Conservation (phyloP, 2,329 filamentous ascomycete species). For the Xylariaceae sp. region DNA sequence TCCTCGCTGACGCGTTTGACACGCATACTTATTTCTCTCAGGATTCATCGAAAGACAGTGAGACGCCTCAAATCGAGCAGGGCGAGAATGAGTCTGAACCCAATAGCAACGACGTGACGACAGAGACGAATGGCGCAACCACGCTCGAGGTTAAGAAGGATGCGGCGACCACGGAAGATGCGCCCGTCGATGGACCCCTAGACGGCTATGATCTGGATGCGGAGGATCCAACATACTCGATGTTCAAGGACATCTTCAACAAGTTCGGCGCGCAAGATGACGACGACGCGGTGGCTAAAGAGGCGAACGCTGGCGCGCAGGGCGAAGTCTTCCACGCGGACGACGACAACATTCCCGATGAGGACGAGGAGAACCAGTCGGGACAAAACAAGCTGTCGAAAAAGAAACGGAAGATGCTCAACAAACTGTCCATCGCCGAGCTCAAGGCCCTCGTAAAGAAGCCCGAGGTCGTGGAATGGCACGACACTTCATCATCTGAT, state of each 20-base stretch:
- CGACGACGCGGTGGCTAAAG: conserved; percentile 59
- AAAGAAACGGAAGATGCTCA: conserved; percentile 87
- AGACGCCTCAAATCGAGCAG: conserved; percentile 33
- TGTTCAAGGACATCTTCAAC: conserved; percentile 77
- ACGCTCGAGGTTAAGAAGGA: conserved; percentile 43
- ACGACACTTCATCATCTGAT: conserved; percentile 86
- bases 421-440: conserved; percentile 89
- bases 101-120: conserved; percentile 23
- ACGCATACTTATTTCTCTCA: conserved; percentile 12
- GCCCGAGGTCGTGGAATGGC: conserved; percentile 96
- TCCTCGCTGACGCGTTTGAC: neutral
- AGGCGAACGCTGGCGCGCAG: conserved; percentile 66
- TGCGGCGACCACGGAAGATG: conserved; percentile 32
- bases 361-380: conserved; percentile 63
- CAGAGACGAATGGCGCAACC: conserved; percentile 25
- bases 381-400: conserved; percentile 73
- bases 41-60: conserved; percentile 25
- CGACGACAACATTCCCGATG: conserved; percentile 79
- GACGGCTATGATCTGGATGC: conserved; percentile 49
- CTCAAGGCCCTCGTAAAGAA: conserved; percentile 87
- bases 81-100: conserved; percentile 29
- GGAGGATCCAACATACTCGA: conserved; percentile 72
- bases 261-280: conserved; percentile 66
- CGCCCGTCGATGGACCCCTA: conserved; percentile 42
- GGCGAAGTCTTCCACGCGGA: conserved; percentile 80